Conservation (phyloP, 805 yeast species). For the Saccharomycopsis sp. region DNA sequence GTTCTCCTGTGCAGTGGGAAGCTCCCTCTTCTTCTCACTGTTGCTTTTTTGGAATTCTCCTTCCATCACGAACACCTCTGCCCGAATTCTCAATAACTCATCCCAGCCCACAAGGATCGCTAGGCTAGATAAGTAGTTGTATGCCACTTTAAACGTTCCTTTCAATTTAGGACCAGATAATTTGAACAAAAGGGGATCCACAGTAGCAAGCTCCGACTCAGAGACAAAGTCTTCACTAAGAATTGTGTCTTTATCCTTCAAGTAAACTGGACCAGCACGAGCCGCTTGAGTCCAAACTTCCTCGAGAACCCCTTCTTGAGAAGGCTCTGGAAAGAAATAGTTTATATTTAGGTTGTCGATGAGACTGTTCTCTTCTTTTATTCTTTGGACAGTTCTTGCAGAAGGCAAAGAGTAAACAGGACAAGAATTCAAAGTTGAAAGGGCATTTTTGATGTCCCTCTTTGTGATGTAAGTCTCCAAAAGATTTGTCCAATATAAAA, state of each 20-base stretch:
- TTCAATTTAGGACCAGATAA: conserved; percentile 43
- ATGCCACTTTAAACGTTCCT: conserved; percentile 51
- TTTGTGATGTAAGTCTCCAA: conserved; percentile 50
- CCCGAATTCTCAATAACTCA: conserved; percentile 52
- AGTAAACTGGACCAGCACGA: conserved; percentile 19
- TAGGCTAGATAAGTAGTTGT: conserved; percentile 61
- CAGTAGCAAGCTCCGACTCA: conserved; percentile 31
- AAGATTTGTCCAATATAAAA: conserved; percentile 60
- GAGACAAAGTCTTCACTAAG: conserved; percentile 19
- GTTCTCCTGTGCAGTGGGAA: no score
- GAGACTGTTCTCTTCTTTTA: conserved; percentile 17
- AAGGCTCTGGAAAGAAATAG: conserved; percentile 20
- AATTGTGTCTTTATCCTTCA: conserved; percentile 17
- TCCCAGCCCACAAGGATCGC: conserved; percentile 78
- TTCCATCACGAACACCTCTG: conserved; percentile 74
- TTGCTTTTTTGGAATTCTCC: conserved; percentile 39
- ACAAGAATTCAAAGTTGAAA: conserved; percentile 61
- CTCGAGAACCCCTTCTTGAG: conserved; percentile 16
- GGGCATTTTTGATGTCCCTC: conserved; percentile 49
- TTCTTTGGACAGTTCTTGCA: conserved; percentile 33
- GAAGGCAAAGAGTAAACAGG: conserved; percentile 44
- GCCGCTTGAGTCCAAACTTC: conserved; percentile 19
- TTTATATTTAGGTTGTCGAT: conserved; percentile 8
- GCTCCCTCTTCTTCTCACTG: not conserved
- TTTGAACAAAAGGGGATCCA: conserved; percentile 40